These are phyloP conservation scores for Cucumis sativus DNA, from an alignment of 306 rosid genomes.

Conservation along the genomic window DNA sequence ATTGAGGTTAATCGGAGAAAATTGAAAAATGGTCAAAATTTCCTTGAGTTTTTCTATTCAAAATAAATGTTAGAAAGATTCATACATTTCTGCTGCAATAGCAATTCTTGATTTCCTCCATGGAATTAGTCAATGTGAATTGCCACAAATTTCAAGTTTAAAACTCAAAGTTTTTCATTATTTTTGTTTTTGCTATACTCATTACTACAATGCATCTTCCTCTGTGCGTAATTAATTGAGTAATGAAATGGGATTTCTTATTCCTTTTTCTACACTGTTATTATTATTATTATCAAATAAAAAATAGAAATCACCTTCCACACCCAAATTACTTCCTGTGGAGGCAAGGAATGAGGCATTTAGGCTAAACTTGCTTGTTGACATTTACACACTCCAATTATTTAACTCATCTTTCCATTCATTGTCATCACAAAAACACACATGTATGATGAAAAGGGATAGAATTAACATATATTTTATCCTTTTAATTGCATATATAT, in stretches of 20 bases:
- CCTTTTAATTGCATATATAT: too few species aligned
- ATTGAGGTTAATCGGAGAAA: not conserved
- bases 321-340: not conserved
- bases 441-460: not conserved
- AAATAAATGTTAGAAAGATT: not conserved
- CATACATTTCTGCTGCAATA: not conserved
- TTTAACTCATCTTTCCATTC: not conserved
- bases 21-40: not conserved
- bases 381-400: not conserved
- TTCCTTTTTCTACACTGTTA: not conserved
- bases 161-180: not conserved
- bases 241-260: not conserved
- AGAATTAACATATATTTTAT: too few species aligned
- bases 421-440: not conserved
- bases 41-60: not conserved
- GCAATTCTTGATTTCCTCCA: not conserved
- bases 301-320: not conserved
- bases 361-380: not conserved
- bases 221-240: not conserved
- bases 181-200: not conserved
- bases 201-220: not conserved
- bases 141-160: not conserved
- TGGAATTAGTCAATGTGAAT: not conserved
- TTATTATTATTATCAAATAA: not conserved
- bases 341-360: conserved; percentile 8